These are phyloP conservation scores for Citrus reticulata DNA, from an alignment of 345 rosid species.

Conservation along the genomic window DNA sequence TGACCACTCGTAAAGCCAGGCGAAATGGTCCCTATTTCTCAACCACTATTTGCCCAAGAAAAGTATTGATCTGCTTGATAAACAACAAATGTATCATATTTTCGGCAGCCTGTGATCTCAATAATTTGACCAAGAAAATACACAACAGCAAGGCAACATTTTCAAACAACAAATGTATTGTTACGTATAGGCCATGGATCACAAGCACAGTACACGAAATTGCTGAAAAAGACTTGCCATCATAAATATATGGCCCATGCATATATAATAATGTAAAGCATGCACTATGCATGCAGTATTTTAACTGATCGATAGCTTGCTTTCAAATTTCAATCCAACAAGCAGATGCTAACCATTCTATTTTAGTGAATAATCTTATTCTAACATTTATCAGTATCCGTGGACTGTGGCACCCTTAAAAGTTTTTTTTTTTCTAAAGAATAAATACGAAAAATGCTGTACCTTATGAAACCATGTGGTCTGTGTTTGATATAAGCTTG, in stretches of 20 bases:
- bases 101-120: neutral
- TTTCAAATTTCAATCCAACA: neutral
- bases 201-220: neutral
- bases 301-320: neutral
- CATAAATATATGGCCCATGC: neutral
- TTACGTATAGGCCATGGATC: neutral
- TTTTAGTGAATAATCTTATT: neutral
- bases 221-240: constrained; percentile 8
- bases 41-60: neutral
- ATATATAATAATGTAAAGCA: neutral
- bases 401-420: neutral
- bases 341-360: neutral
- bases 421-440: neutral
- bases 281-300: neutral
- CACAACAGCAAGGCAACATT: neutral
- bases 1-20: neutral
- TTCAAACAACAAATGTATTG: neutral
- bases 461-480: neutral
- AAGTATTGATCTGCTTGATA: neutral
- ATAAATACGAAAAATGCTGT: neutral
- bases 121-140: neutral
- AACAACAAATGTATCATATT: neutral
- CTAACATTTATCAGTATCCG: neutral
- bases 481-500: neutral
- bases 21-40: neutral